These are phyloP conservation scores for Malassezia cuniculi DNA, from an alignment of 1,284 basidiomycete species.

Conservation along the genomic window DNA sequence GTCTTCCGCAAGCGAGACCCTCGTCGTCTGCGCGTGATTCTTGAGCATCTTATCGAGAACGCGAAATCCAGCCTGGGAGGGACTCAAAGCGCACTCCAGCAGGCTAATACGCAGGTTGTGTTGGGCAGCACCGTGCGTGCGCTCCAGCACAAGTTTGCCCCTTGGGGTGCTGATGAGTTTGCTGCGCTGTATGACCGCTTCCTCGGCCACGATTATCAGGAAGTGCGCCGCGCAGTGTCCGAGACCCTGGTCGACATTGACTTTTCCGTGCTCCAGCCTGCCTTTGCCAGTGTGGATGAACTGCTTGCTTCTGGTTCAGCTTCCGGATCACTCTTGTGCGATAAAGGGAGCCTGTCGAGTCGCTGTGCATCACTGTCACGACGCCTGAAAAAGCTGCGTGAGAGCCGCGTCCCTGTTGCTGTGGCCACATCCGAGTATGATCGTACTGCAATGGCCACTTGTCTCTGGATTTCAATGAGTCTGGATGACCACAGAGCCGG, in stretches of 20 bases:
- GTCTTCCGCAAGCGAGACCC: slow-evolving; percentile 68
- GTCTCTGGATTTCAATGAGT: slow-evolving; percentile 37
- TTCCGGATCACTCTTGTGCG: slow-evolving; percentile 49
- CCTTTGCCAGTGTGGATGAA: slow-evolving; percentile 56
- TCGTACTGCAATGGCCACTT: slow-evolving; percentile 27
- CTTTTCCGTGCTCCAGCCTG: slow-evolving; percentile 53
- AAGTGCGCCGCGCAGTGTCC: slow-evolving; percentile 46
- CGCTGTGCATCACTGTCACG: slow-evolving; percentile 32
- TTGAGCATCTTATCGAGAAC: slow-evolving; percentile 51
- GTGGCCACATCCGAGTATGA: slow-evolving; percentile 44
- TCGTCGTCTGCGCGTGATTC: slow-evolving; percentile 61
- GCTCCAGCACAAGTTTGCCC: slow-evolving; percentile 22
- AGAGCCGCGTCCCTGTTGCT: slow-evolving; percentile 43
- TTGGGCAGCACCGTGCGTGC: slow-evolving; percentile 21
- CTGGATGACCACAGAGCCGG: slow-evolving; percentile 39
- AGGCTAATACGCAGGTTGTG: slow-evolving; percentile 51
- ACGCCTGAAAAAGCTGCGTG: slow-evolving; percentile 37
- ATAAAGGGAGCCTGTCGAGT: slow-evolving; percentile 50
- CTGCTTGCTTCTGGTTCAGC: slow-evolving; percentile 58
- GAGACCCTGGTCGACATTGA: slow-evolving; percentile 46
- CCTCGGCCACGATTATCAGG: slow-evolving; percentile 41
- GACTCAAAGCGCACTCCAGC: slow-evolving; percentile 25
- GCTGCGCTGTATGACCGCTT: slow-evolving; percentile 31
- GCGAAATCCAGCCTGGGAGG: slow-evolving; percentile 18
- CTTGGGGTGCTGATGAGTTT: slow-evolving; percentile 27